These are phyloP conservation scores for Tetrahymena malaccensis DNA, from an alignment of 73 alveolate genomes.

Conservation along the genomic window DNA sequence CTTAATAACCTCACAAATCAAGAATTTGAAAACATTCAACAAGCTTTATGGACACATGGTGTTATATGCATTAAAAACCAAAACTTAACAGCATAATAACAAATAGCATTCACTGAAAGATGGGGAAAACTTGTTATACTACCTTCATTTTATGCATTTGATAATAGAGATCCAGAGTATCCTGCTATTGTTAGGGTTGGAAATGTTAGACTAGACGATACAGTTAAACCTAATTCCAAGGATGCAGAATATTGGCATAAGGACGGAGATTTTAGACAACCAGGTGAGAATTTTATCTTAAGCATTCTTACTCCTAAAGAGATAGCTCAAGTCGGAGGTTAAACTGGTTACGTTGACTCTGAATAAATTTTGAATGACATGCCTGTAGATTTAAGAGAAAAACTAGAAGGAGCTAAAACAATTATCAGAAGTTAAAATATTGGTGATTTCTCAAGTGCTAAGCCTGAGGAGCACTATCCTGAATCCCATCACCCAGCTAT, in stretches of 20 bases:
- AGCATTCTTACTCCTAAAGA: not conserved
- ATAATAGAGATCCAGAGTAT: not conserved
- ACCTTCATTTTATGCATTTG: not conserved
- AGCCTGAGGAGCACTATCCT: not conserved
- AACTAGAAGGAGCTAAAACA: not conserved
- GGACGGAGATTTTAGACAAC: slow-evolving; percentile 10
- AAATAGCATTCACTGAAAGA: not conserved
- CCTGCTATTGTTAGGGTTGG: slow-evolving; percentile 10
- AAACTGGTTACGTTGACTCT: not conserved
- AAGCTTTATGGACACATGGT: not conserved
- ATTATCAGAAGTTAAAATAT: not conserved
- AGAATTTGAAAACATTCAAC: not conserved
- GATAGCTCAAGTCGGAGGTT: slow-evolving; percentile 16
- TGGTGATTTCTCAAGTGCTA: not conserved
- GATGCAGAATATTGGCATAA: slow-evolving; percentile 15
- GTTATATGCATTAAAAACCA: not conserved
- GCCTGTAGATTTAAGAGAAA: not conserved
- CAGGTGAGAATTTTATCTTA: not conserved
- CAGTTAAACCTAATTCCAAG: not conserved
- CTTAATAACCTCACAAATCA: not conserved
- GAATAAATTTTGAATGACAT: not conserved
- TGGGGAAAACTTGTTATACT: not conserved
- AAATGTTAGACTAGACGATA: not conserved
- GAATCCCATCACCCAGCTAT: not conserved
- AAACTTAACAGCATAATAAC: not conserved